Conservation (phyloP, 148 eudicot species). For the Silene conica region DNA sequence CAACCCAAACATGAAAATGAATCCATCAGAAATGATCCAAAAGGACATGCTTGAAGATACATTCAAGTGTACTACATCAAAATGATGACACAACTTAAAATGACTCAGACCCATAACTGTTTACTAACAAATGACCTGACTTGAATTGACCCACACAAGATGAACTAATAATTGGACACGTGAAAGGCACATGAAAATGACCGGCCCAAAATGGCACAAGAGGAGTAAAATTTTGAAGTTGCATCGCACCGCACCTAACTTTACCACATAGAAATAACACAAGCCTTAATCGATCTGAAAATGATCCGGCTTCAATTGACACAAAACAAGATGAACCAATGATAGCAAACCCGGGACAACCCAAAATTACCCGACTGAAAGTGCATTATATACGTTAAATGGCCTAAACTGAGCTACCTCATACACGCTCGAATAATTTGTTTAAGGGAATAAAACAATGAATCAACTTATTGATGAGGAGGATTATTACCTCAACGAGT, state of each 20-base stretch:
- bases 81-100: too few relatives aligned
- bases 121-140: background rate
- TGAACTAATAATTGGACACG: background rate
- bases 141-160: background rate
- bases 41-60: background rate
- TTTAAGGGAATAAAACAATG: background rate
- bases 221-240: background rate
- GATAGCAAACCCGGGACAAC: background rate
- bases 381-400: background rate
- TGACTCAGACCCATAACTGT: background rate
- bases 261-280: background rate
- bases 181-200: too few relatives aligned
- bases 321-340: background rate
- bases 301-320: background rate
- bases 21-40: background rate
- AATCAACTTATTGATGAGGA: background rate
- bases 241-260: background rate
- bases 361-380: background rate
- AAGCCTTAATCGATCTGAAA: background rate
- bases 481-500: conserved; percentile 69
- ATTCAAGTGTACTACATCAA: too few relatives aligned
- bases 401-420: background rate
- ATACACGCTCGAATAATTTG: background rate
- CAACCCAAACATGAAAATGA: background rate
- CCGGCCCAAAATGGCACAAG: background rate